phyloP scores from a whole-genome alignment of 495 filamentous ascomycete species.

The Staphylotrichum longicolle region DNA sequence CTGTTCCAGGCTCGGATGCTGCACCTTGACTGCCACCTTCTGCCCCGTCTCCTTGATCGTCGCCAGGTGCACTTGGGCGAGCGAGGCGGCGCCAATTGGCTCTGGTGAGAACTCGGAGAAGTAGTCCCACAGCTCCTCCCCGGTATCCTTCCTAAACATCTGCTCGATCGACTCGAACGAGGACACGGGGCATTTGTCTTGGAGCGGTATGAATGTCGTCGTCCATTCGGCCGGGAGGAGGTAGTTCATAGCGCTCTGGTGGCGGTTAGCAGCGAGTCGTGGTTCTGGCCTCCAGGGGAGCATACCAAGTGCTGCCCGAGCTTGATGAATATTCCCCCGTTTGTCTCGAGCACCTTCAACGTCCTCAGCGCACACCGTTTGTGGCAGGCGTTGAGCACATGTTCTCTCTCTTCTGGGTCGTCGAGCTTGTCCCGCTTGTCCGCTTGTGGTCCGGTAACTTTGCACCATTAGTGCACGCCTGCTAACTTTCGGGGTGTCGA shows the following conservation, averaged over 20 bases:
- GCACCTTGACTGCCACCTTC: slow-evolving; percentile 96
- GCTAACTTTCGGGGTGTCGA: neutral
- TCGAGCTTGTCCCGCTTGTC: slow-evolving; percentile 60
- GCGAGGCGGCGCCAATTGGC: slow-evolving; percentile 88
- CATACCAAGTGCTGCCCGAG: slow-evolving; percentile 83
- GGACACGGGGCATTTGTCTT: slow-evolving; percentile 93
- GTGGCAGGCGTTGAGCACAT: slow-evolving; percentile 78
- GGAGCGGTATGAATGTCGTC: slow-evolving; percentile 89
- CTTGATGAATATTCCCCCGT: slow-evolving; percentile 98
- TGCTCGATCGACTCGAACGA: slow-evolving; percentile 82
- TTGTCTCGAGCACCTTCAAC: slow-evolving; percentile 81
- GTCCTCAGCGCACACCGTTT: slow-evolving; percentile 86
- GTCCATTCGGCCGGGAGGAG: slow-evolving; percentile 94
- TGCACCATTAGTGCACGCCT: slow-evolving; percentile 15
- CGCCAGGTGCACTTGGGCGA: slow-evolving; percentile 95
- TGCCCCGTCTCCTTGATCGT: slow-evolving; percentile 77
- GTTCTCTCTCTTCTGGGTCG: slow-evolving; percentile 60
- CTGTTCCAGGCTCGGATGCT: slow-evolving; percentile 86
- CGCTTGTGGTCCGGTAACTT: slow-evolving; percentile 82
- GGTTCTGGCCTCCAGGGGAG: neutral
- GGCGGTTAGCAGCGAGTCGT: neutral
- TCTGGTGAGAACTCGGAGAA: slow-evolving; percentile 77
- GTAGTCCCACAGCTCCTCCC: slow-evolving; percentile 70
- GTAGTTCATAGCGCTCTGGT: slow-evolving; percentile 87
- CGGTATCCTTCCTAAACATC: slow-evolving; percentile 85